Base-by-base conservation (phyloP, 352 stramenopile species). In the Phytophthora macrochlamydospora region DNA sequence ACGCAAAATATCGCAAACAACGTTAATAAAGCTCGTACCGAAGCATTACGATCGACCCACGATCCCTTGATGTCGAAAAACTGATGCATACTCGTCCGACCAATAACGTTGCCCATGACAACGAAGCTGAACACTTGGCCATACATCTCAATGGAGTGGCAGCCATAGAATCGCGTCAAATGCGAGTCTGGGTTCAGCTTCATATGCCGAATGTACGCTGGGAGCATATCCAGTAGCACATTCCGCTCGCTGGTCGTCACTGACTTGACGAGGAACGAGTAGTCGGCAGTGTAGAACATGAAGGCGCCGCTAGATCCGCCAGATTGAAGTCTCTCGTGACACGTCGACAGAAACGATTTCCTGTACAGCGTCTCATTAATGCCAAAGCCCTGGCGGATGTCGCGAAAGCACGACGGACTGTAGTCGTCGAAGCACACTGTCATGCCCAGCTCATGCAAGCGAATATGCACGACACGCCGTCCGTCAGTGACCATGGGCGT, bases 51-150 rank as follows among this genome's bases (percentile, higher is more conserved):
- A 59, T 95, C 75, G 43, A 97, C 78, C 88, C 89, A 97, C 8
- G 85, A 95, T 18, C 91, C 91, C 54, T 97, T 97, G 62, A 97
- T 89, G 59, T 97, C 91, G 62, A 95, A 97, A 54, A 93, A 94
- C 59, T 93, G 83, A 51, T 94, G 87, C 85, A 95, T 94, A 51
- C 83, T 95, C 38, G 89, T 76, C 32, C 76, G 79, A 11, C 86
- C 85, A 45, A 96, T 94, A 31, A 80, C 85, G 61, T 97, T 97
- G 51, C 85, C 85, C 91, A 97, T 97, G 53, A 97, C 91, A 14
- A 97, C 85, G 46, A 97, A 97, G 68, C 75, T 92, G 65, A 95
- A 95, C 13, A 82, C 62, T 54, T 95, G 79, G 2, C 88, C 87
- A 56, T 97, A 97, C 87, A 97, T 97, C 43, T 88, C 78, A 30